phyloP scores from a whole-genome alignment of 352 stramenopile genomes.

The Phytophthora ramorum region DNA sequence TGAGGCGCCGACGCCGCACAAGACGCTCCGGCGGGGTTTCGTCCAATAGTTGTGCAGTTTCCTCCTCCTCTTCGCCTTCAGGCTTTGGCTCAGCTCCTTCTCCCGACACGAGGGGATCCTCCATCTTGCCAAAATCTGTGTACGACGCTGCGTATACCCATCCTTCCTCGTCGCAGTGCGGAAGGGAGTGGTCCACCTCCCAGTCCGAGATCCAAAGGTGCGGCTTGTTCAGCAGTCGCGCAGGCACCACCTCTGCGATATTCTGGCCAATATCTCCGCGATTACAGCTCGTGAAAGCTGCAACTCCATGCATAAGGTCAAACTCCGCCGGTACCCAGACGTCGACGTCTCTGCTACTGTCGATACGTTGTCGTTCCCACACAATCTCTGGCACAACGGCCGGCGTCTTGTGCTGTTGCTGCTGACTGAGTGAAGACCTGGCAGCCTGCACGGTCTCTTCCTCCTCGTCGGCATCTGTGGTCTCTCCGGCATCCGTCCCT shows the following conservation, averaged over 20 bases:
- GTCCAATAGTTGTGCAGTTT: conserved; percentile 4
- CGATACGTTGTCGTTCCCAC: conserved; percentile 57
- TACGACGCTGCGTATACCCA: conserved; percentile 74
- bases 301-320: conserved; percentile 47
- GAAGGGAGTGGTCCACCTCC: conserved; percentile 61
- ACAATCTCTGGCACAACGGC: conserved; percentile 57
- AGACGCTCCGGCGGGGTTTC: conserved; percentile 20
- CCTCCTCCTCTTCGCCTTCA: conserved; percentile 1
- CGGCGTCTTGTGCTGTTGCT: conserved; percentile 33
- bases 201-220: conserved; percentile 79
- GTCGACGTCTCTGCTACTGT: conserved; percentile 23
- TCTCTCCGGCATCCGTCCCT: conserved; percentile 35
- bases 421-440: conserved; percentile 35
- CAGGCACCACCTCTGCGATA: conserved; percentile 69
- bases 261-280: conserved; percentile 61
- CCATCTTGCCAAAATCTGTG: conserved; percentile 38
- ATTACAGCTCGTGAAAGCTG: conserved; percentile 70
- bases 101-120: conserved; percentile 8
- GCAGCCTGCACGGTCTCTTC: conserved; percentile 29
- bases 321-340: conserved; percentile 50
- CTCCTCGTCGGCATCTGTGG: conserved; percentile 45
- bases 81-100: conserved; percentile 1
- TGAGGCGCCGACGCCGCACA: conserved; percentile 58
- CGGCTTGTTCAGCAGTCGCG: conserved; percentile 69
- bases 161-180: conserved; percentile 65